These are phyloP conservation scores for Dalbergia cochinchinensis DNA, from an alignment of 306 rosid species.

Conservation along the genomic window DNA sequence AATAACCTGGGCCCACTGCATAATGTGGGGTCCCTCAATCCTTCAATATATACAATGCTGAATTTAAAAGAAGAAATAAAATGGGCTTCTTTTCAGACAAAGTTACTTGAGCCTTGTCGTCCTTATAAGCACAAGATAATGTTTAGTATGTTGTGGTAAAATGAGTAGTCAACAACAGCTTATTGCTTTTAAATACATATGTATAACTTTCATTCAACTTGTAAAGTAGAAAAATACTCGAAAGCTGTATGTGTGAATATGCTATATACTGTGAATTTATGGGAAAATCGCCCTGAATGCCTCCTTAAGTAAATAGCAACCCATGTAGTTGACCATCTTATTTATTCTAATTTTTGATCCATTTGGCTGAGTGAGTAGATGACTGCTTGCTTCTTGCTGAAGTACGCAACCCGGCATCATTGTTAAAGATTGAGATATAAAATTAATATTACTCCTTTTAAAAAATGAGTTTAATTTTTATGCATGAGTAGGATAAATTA, in stretches of 20 bases:
- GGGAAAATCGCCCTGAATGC: neutral
- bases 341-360: constrained; percentile 19
- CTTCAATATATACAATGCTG: neutral
- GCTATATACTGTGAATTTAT: neutral
- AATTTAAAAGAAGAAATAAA: constrained; percentile 7
- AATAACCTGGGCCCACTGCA: constrained; percentile 48
- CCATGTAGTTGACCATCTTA: constrained; percentile 39
- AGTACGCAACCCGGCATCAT: constrained; percentile 19
- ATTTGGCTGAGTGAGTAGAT: constrained; percentile 11
- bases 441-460: neutral
- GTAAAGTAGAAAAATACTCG: neutral
- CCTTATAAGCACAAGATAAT: constrained; percentile 16
- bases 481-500: too few relatives aligned
- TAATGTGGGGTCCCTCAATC: constrained; percentile 27
- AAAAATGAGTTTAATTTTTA: too few relatives aligned
- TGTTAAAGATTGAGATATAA: constrained; percentile 17
- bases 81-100: constrained; percentile 15
- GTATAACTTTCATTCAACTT: neutral
- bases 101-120: constrained; percentile 22
- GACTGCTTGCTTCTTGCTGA: constrained; percentile 31
- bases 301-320: constrained; percentile 40
- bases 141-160: constrained; percentile 5
- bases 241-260: neutral
- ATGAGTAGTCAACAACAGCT: neutral
- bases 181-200: neutral